These are phyloP conservation scores for Mycena filopes DNA, from an alignment of 768 basidiomycete genomes.

Conservation along the genomic window DNA sequence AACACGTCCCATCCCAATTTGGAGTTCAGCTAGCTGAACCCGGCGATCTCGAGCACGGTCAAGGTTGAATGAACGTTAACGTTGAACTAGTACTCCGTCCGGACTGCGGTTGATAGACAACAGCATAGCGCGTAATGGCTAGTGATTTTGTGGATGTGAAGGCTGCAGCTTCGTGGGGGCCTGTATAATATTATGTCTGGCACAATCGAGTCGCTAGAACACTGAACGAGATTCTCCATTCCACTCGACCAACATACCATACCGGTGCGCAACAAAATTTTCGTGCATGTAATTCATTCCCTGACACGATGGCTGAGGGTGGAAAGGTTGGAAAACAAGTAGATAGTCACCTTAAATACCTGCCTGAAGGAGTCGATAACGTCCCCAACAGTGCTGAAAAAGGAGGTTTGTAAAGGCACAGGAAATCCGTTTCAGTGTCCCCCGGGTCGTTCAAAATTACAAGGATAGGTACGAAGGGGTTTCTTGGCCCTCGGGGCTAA, in stretches of 20 bases:
- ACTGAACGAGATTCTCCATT: no score
- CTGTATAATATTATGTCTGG: not conserved
- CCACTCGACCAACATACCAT: not conserved
- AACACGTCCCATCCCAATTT: no score
- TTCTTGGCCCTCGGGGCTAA: conserved; percentile 22
- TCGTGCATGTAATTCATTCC: conserved; percentile 19
- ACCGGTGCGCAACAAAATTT: conserved; percentile 19
- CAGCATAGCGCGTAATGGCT: no score
- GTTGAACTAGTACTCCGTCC: no score
- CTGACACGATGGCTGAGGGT: not conserved
- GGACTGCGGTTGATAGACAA: no score
- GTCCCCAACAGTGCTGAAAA: no score
- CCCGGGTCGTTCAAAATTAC: conserved; percentile 17
- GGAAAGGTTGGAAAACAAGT: no score
- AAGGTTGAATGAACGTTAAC: no score
- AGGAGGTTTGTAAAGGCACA: conserved; percentile 13
- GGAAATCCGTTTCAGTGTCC: conserved; percentile 1
- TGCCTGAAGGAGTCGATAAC: no score
- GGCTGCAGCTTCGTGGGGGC: conserved; percentile 13
- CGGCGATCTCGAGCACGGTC: no score
- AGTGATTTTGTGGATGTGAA: no score
- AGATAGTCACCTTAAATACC: conserved; percentile 33
- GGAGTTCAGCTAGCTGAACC: no score
- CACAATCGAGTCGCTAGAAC: conserved; percentile 1
- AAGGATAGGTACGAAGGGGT: conserved; percentile 28